Conservation (phyloP, 495 filamentous ascomycete genomes). For the Darksidea phi region DNA sequence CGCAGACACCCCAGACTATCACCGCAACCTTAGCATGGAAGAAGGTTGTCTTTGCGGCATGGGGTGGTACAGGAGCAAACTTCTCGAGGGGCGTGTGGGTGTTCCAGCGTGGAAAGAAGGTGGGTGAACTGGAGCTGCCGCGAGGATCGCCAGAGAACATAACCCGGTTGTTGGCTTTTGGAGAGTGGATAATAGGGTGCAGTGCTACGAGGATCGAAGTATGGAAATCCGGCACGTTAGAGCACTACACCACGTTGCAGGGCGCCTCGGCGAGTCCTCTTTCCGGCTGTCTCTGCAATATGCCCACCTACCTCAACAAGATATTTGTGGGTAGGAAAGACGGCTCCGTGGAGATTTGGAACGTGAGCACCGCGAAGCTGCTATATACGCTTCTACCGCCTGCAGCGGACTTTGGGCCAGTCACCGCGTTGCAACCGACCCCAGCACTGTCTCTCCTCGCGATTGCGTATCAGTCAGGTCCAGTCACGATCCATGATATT, state of each 20-base stretch:
- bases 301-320: conserved; percentile 96
- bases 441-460: conserved; percentile 84
- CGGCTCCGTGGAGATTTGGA: conserved; percentile 96
- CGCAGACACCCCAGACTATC: conserved; percentile 80
- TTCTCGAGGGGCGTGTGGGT: conserved; percentile 76
- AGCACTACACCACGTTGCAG: conserved; percentile 81
- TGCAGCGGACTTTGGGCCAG: conserved; percentile 62
- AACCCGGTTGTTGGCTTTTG: conserved; percentile 75
- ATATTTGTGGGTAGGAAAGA: conserved; percentile 81
- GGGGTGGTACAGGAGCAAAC: conserved; percentile 58
- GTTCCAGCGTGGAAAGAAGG: conserved; percentile 88
- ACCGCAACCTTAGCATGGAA: conserved; percentile 88
- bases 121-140: conserved; percentile 68
- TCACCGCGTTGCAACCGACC: conserved; percentile 78
- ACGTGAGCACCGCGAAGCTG: conserved; percentile 83
- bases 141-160: conserved; percentile 63
- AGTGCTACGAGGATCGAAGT: conserved; percentile 74
- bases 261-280: conserved; percentile 51
- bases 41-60: conserved; percentile 81
- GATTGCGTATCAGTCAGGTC: conserved; percentile 77
- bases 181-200: conserved; percentile 86
- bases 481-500: conserved; percentile 76
- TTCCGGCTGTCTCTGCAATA: conserved; percentile 69
- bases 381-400: conserved; percentile 80
- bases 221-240: conserved; percentile 79